Base-by-base conservation (phyloP, 805 yeast species). In the Starmerella floricola region DNA sequence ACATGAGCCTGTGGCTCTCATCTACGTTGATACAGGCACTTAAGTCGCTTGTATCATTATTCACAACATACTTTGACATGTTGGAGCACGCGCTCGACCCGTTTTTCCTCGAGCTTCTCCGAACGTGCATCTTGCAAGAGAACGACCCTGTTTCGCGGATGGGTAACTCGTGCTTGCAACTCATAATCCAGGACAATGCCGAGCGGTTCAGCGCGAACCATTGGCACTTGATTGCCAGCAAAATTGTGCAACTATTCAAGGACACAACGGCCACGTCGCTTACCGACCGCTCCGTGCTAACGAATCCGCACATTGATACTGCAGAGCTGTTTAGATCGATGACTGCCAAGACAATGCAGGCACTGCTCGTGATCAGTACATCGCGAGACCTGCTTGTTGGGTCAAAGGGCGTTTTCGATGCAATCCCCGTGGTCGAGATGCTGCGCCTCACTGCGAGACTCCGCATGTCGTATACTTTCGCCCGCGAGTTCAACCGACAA, bases 11-110 rank as follows among this genome's bases (percentile, higher is more conserved):
- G 12, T 91, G 99, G 99, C 65, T 91, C 36, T 85, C 95, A 0
- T 87, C 98, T 0, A 91, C 99, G 1, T 71, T 91, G 61, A 86
- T 93, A 49, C 98, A 91, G 62, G 97, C 97, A 0, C 67, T 93
- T 57, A 76, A 93, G 59, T 83, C 83, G 55, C 73, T 86, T 78
- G 78, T 88, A 53, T 78, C 82, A 1, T 65, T 91, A 43, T 82
- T 88, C 56, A 73, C 86, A 0, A 81, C 78, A 49, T 88, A 82
- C 62, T 91, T 87, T 59, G 82, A 73, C 32, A 71, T 78, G 2
- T 72, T 91, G 55, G 78, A 78, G 52, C 68, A 74, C 32, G 74
- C 82, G 72, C 66, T 88, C 39, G 82, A 76, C 46, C 91, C 84
- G 1, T 85, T 81, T 57, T 85, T 81, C 58, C 67, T 93, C 60